Base-by-base conservation (phyloP, 331 rosid genomes). In the Cydonia oblonga region DNA sequence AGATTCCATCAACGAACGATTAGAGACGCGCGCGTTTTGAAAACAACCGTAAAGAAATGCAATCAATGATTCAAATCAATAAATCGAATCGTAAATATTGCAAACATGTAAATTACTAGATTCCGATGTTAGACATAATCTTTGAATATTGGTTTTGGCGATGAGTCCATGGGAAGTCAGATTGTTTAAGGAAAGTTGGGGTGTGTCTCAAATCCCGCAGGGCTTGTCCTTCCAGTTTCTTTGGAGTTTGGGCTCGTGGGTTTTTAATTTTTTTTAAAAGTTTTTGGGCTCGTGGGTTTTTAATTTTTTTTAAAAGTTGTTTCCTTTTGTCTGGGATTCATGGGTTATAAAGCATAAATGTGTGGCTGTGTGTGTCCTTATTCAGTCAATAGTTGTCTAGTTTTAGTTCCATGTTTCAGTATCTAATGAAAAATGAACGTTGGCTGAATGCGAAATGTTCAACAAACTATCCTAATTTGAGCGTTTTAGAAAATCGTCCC, bases 131-230 rank as follows among this genome's bases (percentile, higher is more conserved):
- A 26, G 15, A 61, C 24, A 15, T 18, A 20, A 5, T 32, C 26
- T 5, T 68, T n/a, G 66, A 33, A 52, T 77, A 25, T 68, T 61
- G 38, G 35, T 65, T 58, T 13, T 69, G 30, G 44, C 11, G 73
- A 74, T 58, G 51, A 64, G 73, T 57, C 72, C 71, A 74, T 9
- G 44, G 66, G 42, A 32, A 24, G 32, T 51, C 66, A 20, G 52
- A 60, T 52, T 69, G 66, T 25, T 59, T 14, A 24, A 26, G 38
- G 74, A 60, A 63, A 66, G 76, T 72, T n/a, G 64, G 46, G 75
- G 15, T 40, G 75, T 15, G 32, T 24, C 40, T 63, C 40, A 80
- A 89, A 86, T 85, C 86, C 76, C 76, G 83, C 78, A 26, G 26
- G 16, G 23, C 32, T 3, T 80, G 54, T 35, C 46, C 51, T 28